Base-by-base conservation (phyloP, 2,329 filamentous ascomycete genomes). In the Waltergamsia citrina region DNA sequence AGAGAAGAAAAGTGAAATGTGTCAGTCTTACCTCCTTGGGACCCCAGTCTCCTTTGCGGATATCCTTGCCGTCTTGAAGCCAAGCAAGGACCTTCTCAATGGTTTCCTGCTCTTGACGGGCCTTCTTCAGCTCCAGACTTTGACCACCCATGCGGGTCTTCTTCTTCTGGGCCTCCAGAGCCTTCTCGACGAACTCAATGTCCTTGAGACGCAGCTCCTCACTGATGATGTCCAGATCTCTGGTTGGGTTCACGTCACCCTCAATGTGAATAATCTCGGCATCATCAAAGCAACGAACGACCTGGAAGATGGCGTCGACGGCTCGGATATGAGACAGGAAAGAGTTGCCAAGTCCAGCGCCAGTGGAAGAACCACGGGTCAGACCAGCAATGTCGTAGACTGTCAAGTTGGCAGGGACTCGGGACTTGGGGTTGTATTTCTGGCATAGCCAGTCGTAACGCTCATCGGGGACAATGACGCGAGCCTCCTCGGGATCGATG, bases 191-290 rank as follows among this genome's bases (percentile, higher is more conserved):
- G 57, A 96, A 98, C 68, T 98, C 93, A 45, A 95, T 95, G 63
- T 98, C 92, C 71, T 98, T 98, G 60, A 95, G 80, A 43, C 90
- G 80, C 54, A 98, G 69, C 67, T 98, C 92, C 56, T 96, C 88
- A 59, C 81, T 86, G 64, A 98, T 96, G 60, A 98, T 98, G 53
- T 86, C 84, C 47, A 98, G 64, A 70, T 98, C 92, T 55, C 92
- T 81, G 40, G 84, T 76, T 22, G 92, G 93, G 65, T 98, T 85
- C 50, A 98, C 93, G 52, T 98, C 92, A 57, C 92, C 93, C 71
- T 98, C 93, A 45, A 98, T 88, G 74, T 98, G 92, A 51, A 95
- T 96, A 52, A 98, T 98, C 66, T 98, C 92, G 39, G 90, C 92
- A 70, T 98, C 92, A 56, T 98, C 93, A 65, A 98, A 95, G 67